phyloP scores from a whole-genome alignment of 305 asterid genomes.

The Rubia balearica region DNA sequence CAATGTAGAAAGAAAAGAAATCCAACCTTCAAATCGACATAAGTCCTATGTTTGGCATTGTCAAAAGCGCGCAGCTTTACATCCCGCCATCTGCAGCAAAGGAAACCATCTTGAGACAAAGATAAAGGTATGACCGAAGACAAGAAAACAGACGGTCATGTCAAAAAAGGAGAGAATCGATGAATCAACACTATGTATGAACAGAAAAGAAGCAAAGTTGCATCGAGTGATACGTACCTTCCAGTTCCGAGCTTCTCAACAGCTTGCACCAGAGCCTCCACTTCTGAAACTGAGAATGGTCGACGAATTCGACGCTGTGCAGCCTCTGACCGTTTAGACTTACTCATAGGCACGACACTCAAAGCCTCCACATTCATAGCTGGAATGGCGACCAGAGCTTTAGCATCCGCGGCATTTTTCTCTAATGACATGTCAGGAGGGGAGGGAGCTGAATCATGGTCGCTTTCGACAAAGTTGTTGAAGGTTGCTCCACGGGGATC shows the following conservation, averaged over 20 bases:
- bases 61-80: slow-evolving; percentile 89
- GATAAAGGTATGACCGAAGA: neutral
- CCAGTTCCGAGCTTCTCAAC: slow-evolving; percentile 99
- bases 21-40: slow-evolving; percentile 85
- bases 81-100: slow-evolving; percentile 84
- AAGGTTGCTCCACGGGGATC: slow-evolving; percentile 19
- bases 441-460: slow-evolving; percentile 64
- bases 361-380: slow-evolving; percentile 23
- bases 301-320: slow-evolving; percentile 87
- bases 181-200: neutral
- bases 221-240: slow-evolving; percentile 39
- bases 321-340: slow-evolving; percentile 72
- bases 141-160: neutral
- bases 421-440: slow-evolving; percentile 49
- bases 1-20: neutral
- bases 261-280: slow-evolving; percentile 95
- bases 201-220: neutral
- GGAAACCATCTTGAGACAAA: neutral
- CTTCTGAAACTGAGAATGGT: slow-evolving; percentile 94
- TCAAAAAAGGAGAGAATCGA: neutral
- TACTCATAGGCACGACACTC: slow-evolving; percentile 28
- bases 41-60: slow-evolving; percentile 82
- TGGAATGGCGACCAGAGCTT: slow-evolving; percentile 55
- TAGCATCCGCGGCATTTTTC: slow-evolving; percentile 44
- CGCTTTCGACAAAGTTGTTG: slow-evolving; percentile 60